A percentile compares a stretch with the other conserved stretches of the same genome.
phyloP scores from a whole-genome alignment of 176 grass and related monocot genomes.

The Oryza meridionalis region DNA sequence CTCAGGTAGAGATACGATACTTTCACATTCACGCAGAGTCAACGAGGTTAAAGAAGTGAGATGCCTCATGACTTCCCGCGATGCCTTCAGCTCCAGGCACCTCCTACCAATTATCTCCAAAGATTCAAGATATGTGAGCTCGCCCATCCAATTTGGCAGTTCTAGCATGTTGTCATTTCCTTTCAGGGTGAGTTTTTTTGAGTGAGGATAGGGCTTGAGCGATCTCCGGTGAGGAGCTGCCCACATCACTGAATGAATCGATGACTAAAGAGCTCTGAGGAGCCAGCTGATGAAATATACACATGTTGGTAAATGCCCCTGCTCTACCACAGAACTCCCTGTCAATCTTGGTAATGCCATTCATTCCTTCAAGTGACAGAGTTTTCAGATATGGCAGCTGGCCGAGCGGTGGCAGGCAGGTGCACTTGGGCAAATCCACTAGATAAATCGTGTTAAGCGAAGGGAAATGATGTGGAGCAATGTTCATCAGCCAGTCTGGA shows the following conservation, averaged over 20 bases:
- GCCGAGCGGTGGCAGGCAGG: neutral
- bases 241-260: neutral
- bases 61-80: neutral
- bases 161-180: too few relatives aligned
- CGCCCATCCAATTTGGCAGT: too few relatives aligned
- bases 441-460: neutral
- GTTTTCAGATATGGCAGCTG: neutral
- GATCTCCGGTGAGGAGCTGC: neutral
- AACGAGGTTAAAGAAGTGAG: neutral
- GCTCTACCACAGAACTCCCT: neutral
- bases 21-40: neutral
- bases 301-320: conserved; percentile 25
- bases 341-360: neutral
- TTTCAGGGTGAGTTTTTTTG: too few relatives aligned
- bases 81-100: too few relatives aligned
- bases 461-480: neutral
- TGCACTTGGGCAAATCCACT: neutral
- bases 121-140: too few relatives aligned
- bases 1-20: neutral
- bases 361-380: neutral
- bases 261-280: neutral
- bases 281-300: neutral
- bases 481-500: neutral
- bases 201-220: neutral
- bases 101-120: too few relatives aligned